Base-by-base conservation (phyloP, 2,329 filamentous ascomycete species). In the Curvularia lunata region DNA sequence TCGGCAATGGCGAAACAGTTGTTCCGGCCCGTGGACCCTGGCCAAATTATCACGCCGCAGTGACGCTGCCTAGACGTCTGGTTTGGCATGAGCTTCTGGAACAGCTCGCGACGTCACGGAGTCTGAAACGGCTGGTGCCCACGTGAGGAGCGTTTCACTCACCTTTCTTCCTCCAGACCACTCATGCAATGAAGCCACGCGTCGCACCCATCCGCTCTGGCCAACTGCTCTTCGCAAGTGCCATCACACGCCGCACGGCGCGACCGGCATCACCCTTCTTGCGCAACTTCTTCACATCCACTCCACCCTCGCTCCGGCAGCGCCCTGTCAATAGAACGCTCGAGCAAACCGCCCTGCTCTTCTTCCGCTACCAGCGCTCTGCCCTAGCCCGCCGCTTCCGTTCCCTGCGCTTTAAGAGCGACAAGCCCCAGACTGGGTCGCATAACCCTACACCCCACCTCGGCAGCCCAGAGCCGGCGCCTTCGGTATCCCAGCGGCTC, bases 401-500 rank as follows among this genome's bases (percentile, higher is more conserved):
- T 27, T 67, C 64, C n/a, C 49, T 71, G 37, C 78, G 79, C 59
- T 72, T 73, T 67, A 77, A 78, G 43, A 75, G 75, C 65, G 65
- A 66, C 63, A 70, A 67, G 43, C 18, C 68, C 1, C 62, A 59
- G 18, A 62, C 71, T 16, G 68, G 70, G 41, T 68, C 63, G 25
- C 74, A 70, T 16, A 69, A 80, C 55, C 77, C 77, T 9, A 75
- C 75, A 53, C 72, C 78, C 57, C 64, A 79, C 65, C 62, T 78
- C 62, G 77, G 76, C 51, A 77, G 74, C 52, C 76, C 76, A 21
- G 70, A 76, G 28, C 74, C 76, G 6, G 64, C 80, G 9, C 77
- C 80, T 12, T 85, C 87, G 7, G 76, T 95, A 41, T 88, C 88
- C 2, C 87, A 87, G 62, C 85, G 89, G 25, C 80, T 98, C 73